These are phyloP conservation scores for Candida sphagnicola DNA, from an alignment of 805 yeast species.

Conservation along the genomic window DNA sequence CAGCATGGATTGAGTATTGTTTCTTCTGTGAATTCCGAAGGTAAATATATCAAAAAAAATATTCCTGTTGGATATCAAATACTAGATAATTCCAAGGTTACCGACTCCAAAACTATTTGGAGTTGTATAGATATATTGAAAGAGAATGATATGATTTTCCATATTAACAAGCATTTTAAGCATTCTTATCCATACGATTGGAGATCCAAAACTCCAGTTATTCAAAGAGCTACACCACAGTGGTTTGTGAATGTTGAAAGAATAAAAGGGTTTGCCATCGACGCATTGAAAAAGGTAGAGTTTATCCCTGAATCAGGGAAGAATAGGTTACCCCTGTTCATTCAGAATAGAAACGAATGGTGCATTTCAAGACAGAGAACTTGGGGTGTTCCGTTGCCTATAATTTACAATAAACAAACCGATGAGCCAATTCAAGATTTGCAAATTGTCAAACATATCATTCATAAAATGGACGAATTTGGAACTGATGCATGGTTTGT, in stretches of 20 bases:
- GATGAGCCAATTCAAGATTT: slow-evolving; percentile 62
- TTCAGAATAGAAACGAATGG: slow-evolving; percentile 86
- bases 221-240: slow-evolving; percentile 92
- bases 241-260: slow-evolving; percentile 89
- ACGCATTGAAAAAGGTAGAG: slow-evolving; percentile 56
- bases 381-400: slow-evolving; percentile 99
- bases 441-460: slow-evolving; percentile 52
- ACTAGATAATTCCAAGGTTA: slow-evolving; percentile 41
- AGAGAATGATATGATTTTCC: slow-evolving; percentile 42
- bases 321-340: slow-evolving; percentile 67
- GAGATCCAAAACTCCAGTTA: slow-evolving; percentile 94
- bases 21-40: slow-evolving; percentile 78
- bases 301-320: slow-evolving; percentile 75
- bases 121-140: slow-evolving; percentile 54
- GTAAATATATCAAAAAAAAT: slow-evolving; percentile 54
- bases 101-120: slow-evolving; percentile 19
- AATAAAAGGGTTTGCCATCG: slow-evolving; percentile 60
- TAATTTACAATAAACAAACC: slow-evolving; percentile 53
- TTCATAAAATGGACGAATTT: slow-evolving; percentile 46
- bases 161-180: slow-evolving; percentile 45
- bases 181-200: slow-evolving; percentile 97
- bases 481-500: slow-evolving; percentile 86
- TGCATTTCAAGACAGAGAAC: slow-evolving; percentile 93
- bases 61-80: slow-evolving; percentile 44
- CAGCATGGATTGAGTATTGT: slow-evolving; percentile 51